Percentiles rank a stretch among this genome's conserved stretches.
These are phyloP conservation scores for Eucalyptus microcorys DNA, from an alignment of 345 rosid species.

Conservation along the genomic window DNA sequence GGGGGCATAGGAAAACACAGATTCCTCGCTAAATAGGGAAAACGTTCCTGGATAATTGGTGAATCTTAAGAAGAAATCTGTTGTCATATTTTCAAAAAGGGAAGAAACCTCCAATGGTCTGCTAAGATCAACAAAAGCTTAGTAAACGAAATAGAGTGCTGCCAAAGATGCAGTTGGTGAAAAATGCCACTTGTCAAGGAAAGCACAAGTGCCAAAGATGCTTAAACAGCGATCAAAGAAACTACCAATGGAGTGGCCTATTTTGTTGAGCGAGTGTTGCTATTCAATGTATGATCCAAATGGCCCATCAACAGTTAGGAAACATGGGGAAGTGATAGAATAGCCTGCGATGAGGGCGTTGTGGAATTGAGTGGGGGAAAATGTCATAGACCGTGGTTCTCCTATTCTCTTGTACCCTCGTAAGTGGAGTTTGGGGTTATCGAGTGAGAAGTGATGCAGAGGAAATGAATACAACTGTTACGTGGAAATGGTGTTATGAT, in stretches of 20 bases:
- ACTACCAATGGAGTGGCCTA: neutral
- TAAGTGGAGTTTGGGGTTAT: neutral
- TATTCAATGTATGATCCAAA: neutral
- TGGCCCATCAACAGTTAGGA: neutral
- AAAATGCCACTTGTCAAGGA: neutral
- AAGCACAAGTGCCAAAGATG: neutral
- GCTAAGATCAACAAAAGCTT: neutral
- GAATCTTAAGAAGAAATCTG: neutral
- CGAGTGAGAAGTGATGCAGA: neutral
- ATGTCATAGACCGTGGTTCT: neutral
- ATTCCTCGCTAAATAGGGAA: neutral
- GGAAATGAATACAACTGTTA: neutral
- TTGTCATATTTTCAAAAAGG: neutral
- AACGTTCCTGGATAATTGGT: neutral
- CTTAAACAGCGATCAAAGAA: neutral
- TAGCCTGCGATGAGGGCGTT: neutral
- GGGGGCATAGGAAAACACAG: neutral
- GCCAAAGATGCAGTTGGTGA: neutral
- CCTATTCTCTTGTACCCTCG: neutral
- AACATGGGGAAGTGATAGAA: neutral
- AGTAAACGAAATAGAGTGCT: neutral
- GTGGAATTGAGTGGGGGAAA: neutral
- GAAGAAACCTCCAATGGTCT: neutral
- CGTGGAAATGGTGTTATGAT: neutral
- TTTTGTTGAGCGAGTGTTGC: neutral